Evolutionary conservation across 805 yeast genomes (phyloP), one percentile per base, ranked within the genome.

Genomic region (Sungouiozyma ichnusensis): DNA sequence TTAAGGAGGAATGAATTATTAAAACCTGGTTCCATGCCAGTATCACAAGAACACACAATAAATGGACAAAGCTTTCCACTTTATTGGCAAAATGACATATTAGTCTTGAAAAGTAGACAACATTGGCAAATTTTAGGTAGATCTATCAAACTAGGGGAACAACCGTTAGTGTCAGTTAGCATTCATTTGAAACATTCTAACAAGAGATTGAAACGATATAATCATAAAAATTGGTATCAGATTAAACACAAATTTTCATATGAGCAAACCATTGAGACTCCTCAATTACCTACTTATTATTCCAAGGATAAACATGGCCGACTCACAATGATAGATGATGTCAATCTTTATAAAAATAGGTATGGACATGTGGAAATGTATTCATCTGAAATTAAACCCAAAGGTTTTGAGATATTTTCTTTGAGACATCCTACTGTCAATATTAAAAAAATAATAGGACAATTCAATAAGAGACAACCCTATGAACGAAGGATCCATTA

Each of bases 81-180:
- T 4, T 48, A 36, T 36, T 48, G 53, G 50, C 51, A 45, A 36
- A 38, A 35, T 13, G 53, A 50, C 20, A 40, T 58, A 2, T 14
- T 48, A 11, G 15, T 43, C 8, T 34, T 57, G 24, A 55, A 53
- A 39, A 49, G 57, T 35, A 38, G 29, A 31, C 53, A 52, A 29
- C 59, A 52, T 43, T 58, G 63, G 63, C 39, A 44, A 3, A 45
- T 52, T n/a, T 20, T 53, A 16, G 62, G 63, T 1, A 42, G 60
- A 35, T 38, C 54, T 1, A 29, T 57, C 5, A 42, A 37, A 14
- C 7, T 16, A n/a, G 43, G 13, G 14, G 37, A 34, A 3, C 27
- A 32, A n/a, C 52, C 52, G 13, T 19, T 46, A 19, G 55, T 49
- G 40, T 33, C 15, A 27, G 44, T 44, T 20, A 43, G 19, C 32